phyloP scores from a whole-genome alignment of 495 filamentous ascomycete species.

The Bombardia bombarda region DNA sequence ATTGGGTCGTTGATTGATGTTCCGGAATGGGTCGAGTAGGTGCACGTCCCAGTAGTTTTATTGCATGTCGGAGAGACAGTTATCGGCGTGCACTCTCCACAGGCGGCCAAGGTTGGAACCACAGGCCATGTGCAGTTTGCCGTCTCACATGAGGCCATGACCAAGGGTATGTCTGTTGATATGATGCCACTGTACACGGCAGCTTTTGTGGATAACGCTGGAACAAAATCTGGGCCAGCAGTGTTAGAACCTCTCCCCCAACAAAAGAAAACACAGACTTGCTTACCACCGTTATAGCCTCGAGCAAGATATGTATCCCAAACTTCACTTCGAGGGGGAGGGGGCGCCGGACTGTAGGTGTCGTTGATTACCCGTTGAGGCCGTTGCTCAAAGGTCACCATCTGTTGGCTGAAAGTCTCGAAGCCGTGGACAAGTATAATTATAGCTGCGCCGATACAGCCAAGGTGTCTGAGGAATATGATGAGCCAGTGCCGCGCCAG shows the following conservation, averaged over 20 bases:
- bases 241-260: no score
- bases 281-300: slow-evolving; percentile 15
- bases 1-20: slow-evolving; percentile 12
- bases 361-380: slow-evolving; percentile 7
- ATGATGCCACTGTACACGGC: slow-evolving; percentile 33
- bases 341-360: slow-evolving; percentile 7
- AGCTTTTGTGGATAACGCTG: slow-evolving; percentile 26
- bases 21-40: slow-evolving; percentile 21
- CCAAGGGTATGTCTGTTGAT: slow-evolving; percentile 11
- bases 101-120: slow-evolving; percentile 27
- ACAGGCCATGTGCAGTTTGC: slow-evolving; percentile 29
- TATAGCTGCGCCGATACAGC: slow-evolving; percentile 28
- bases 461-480: slow-evolving; percentile 17
- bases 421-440: slow-evolving; percentile 26
- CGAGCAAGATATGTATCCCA: slow-evolving; percentile 20
- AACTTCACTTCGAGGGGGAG: slow-evolving; percentile 20
- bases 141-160: slow-evolving; percentile 21
- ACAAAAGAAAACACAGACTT: no score
- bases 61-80: slow-evolving; percentile 14
- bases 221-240: slow-evolving; percentile 11
- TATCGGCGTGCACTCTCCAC: slow-evolving; percentile 20
- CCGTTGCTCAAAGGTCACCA: slow-evolving; percentile 26
- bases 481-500: neutral
- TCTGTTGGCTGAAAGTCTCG: slow-evolving; percentile 30
- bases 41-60: slow-evolving; percentile 17